Evolutionary conservation across 2,329 filamentous ascomycete genomes (phyloP).

Genomic region (Fusarium camptoceras): DNA sequence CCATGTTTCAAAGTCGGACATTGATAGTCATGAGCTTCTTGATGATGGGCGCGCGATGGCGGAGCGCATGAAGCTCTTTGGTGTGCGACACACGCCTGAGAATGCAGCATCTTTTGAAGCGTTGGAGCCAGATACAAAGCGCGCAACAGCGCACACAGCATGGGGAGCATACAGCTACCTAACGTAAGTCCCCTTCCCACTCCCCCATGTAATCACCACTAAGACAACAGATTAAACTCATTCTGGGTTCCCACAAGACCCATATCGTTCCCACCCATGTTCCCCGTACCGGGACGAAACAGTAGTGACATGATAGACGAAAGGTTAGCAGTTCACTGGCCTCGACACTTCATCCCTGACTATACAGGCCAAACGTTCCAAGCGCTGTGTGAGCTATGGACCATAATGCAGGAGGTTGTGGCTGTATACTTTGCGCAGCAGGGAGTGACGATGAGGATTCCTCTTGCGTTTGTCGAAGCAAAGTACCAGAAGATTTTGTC

Average conservation of each 20-base stretch:
- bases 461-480: constrained; percentile 19
- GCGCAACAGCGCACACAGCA: constrained; percentile 14
- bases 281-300: constrained; percentile 25
- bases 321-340: constrained; percentile 35
- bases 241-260: constrained; percentile 23
- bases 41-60: constrained; percentile 22
- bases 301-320: constrained; percentile 13
- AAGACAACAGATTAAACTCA: constrained; percentile 13
- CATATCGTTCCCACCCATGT: constrained; percentile 26
- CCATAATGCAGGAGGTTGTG: constrained; percentile 34
- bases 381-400: constrained; percentile 32
- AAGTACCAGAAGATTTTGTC: constrained; percentile 26
- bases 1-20: constrained; percentile 7
- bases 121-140: constrained; percentile 6
- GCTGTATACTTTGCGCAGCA: constrained; percentile 27
- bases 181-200: not conserved
- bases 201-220: not conserved
- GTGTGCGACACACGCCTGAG: constrained; percentile 14
- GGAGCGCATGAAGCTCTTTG: constrained; percentile 19
- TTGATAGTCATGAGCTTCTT: constrained; percentile 13
- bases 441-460: not conserved
- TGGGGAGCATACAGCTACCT: constrained; percentile 32
- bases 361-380: constrained; percentile 34
- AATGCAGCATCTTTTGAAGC: constrained; percentile 20
- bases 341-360: constrained; percentile 19